Percentiles rank a stretch among this genome's conserved stretches.
These are phyloP conservation scores for Stagonosporopsis chrysanthemi DNA, from an alignment of 2,329 filamentous ascomycete species.

Conservation along the genomic window DNA sequence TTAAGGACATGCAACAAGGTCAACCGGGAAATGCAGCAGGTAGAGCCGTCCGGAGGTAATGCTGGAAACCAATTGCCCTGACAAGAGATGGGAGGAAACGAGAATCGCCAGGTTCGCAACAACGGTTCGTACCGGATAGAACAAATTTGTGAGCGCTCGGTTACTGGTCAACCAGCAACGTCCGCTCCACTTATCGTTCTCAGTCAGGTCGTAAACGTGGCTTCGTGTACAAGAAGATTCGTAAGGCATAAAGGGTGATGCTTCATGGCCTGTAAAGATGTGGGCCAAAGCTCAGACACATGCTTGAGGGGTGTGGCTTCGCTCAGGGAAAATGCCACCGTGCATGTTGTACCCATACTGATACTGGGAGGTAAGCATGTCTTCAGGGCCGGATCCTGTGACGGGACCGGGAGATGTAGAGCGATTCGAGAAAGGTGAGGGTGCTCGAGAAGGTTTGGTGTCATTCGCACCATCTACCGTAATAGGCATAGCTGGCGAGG, in stretches of 20 bases:
- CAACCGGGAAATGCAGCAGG: slow-evolving; percentile 46
- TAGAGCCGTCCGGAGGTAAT: slow-evolving; percentile 38
- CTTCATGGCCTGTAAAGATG: slow-evolving; percentile 15
- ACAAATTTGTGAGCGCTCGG: slow-evolving; percentile 47
- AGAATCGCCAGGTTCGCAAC: slow-evolving; percentile 33
- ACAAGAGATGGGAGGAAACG: slow-evolving; percentile 27
- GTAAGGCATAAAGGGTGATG: slow-evolving; percentile 31
- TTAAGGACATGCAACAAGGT: slow-evolving; percentile 44
- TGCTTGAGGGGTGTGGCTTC: slow-evolving; percentile 54
- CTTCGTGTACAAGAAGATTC: slow-evolving; percentile 49
- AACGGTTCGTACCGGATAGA: slow-evolving; percentile 41
- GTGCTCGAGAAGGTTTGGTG: slow-evolving; percentile 33
- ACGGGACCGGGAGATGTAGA: slow-evolving; percentile 54
- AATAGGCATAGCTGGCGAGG: slow-evolving; percentile 43
- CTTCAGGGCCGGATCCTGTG: slow-evolving; percentile 50
- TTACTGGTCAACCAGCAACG: slow-evolving; percentile 28
- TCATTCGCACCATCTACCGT: slow-evolving; percentile 53
- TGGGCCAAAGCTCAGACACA: slow-evolving; percentile 39
- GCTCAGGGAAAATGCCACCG: slow-evolving; percentile 55
- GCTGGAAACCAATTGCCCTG: slow-evolving; percentile 30
- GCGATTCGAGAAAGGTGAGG: slow-evolving; percentile 48
- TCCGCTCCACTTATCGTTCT: slow-evolving; percentile 47
- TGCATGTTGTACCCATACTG: slow-evolving; percentile 52
- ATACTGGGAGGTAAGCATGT: slow-evolving; percentile 52
- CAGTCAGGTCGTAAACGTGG: slow-evolving; percentile 44